Conservation (phyloP, 768 basidiomycete genomes). For the Termitomyces sp. region DNA sequence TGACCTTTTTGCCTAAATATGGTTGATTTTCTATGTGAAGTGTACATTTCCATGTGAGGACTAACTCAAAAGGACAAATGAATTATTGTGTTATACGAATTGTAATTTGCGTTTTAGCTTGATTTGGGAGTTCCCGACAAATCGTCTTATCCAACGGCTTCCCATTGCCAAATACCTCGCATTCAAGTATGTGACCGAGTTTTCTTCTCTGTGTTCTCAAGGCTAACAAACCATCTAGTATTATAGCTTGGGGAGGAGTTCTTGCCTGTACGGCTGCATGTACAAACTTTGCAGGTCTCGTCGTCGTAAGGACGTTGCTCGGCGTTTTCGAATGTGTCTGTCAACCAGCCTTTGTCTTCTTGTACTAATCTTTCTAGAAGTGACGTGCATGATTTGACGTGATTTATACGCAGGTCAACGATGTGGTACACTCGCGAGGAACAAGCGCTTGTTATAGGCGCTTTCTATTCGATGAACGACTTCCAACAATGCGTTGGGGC, state of each 20-base stretch:
- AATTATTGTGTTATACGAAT: neutral
- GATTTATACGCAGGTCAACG: conserved; percentile 28
- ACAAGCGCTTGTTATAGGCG: conserved; percentile 40
- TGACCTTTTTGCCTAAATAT: neutral
- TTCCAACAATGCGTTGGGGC: conserved; percentile 46
- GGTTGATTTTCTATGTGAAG: conserved; percentile 14
- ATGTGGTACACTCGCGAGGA: conserved; percentile 52
- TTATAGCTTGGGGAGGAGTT: conserved; percentile 39
- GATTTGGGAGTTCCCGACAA: conserved; percentile 44
- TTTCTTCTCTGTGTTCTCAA: neutral
- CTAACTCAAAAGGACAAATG: neutral
- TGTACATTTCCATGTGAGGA: conserved; percentile 35
- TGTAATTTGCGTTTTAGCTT: conserved; percentile 17
- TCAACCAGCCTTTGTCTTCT: conserved; percentile 42
- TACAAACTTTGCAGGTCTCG: conserved; percentile 37
- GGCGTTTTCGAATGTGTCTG: conserved; percentile 45
- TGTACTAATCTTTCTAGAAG: conserved; percentile 20
- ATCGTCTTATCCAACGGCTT: conserved; percentile 41
- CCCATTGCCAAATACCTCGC: conserved; percentile 47
- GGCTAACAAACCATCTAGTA: conserved; percentile 15
- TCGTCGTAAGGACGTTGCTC: conserved; percentile 42
- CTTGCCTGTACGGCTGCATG: conserved; percentile 45
- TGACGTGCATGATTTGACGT: neutral
- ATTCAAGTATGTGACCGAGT: conserved; percentile 28
- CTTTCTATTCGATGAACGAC: conserved; percentile 43